Evolutionary conservation across 2,329 filamentous ascomycete genomes (phyloP).

Genomic region (Mariannaea elegans): DNA sequence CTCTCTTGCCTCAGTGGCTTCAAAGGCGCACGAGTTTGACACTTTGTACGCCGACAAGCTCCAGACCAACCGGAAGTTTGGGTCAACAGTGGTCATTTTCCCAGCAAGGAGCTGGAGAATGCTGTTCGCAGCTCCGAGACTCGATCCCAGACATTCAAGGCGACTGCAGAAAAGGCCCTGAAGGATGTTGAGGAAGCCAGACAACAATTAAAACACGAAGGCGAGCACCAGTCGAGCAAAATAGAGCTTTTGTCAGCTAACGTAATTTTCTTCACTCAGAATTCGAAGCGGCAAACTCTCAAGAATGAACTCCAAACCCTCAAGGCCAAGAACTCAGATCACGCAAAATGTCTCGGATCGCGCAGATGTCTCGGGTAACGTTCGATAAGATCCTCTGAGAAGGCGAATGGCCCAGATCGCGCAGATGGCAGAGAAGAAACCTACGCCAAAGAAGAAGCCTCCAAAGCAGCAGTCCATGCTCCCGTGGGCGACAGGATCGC

Average conservation of each 20-base stretch:
- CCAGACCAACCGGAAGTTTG: too few relatives aligned
- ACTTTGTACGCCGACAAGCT: conserved; percentile 87
- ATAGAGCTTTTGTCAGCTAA: too few relatives aligned
- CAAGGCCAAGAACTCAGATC: conserved; percentile 77
- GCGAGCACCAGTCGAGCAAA: too few relatives aligned
- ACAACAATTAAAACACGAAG: conserved; percentile 82
- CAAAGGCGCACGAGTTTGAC: conserved; percentile 85
- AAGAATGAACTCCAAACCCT: conserved; percentile 84
- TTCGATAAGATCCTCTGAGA: conserved; percentile 65
- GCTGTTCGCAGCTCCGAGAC: conserved; percentile 84
- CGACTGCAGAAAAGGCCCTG: conserved; percentile 81
- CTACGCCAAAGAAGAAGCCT: conserved; percentile 19
- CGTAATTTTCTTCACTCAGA: conserved; percentile 66
- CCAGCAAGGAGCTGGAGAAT: conserved; percentile 93
- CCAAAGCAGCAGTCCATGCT: conserved; percentile 36
- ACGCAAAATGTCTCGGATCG: too few relatives aligned
- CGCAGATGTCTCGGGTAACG: too few relatives aligned
- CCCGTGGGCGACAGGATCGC: conserved; percentile 31
- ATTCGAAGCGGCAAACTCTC: conserved; percentile 74
- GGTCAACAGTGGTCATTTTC: too few relatives aligned
- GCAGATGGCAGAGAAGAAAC: conserved; percentile 39
- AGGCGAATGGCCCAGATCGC: conserved; percentile 63
- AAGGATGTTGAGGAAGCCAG: conserved; percentile 85
- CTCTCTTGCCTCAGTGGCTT: too few relatives aligned
- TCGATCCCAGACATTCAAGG: conserved; percentile 82